Conservation (phyloP, 768 basidiomycete species). For the Termitomyces sp. region DNA sequence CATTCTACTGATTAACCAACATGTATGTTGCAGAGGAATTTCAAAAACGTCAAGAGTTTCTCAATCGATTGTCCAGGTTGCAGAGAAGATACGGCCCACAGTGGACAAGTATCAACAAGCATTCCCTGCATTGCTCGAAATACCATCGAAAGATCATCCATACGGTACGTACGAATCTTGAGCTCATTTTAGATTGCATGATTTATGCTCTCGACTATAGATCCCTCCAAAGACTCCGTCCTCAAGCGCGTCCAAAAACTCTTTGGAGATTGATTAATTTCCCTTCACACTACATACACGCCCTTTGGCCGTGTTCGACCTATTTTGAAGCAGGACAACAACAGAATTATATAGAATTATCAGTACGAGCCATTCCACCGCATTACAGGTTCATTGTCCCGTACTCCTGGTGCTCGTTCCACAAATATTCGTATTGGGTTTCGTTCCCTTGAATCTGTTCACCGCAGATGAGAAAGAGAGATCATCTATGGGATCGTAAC, state of each 20-base stretch:
- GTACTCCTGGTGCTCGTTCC: conserved; percentile 58
- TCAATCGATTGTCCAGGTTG: conserved; percentile 52
- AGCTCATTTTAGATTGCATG: not conserved
- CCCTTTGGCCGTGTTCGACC: not conserved
- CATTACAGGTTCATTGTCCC: conserved; percentile 68
- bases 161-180: conserved; percentile 61
- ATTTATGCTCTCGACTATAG: conserved; percentile 34
- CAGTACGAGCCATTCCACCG: conserved; percentile 47
- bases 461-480: conserved; percentile 1
- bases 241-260: conserved; percentile 96
- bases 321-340: conserved; percentile 10
- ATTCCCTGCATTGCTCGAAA: conserved; percentile 95
- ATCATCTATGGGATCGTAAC: conserved; percentile 28
- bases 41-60: not conserved
- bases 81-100: conserved; percentile 92
- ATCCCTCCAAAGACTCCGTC: conserved; percentile 93
- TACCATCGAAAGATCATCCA: conserved; percentile 97
- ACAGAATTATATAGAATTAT: conserved; percentile 5
- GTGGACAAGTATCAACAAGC: conserved; percentile 95
- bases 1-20: conserved; percentile 96
- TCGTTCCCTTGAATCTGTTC: conserved; percentile 53
- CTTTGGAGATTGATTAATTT: conserved; percentile 68
- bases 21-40: conserved; percentile 50
- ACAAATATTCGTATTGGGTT: conserved; percentile 67
- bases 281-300: not conserved